These are phyloP conservation scores for Hebeloma cylindrosporum DNA, from an alignment of 768 basidiomycete genomes.

Conservation along the genomic window DNA sequence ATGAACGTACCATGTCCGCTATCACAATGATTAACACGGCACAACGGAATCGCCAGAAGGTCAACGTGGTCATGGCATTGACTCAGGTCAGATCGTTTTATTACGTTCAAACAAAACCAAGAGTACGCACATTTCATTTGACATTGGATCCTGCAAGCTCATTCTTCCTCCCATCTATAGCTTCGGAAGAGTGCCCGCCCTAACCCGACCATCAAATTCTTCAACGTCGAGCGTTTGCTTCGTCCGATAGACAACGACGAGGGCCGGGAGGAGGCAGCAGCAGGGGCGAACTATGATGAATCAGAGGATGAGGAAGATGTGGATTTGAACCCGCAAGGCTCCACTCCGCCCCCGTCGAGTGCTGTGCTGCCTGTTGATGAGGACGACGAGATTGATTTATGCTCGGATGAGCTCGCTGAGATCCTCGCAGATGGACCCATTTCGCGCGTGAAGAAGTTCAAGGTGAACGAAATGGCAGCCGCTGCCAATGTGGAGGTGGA, in stretches of 20 bases:
- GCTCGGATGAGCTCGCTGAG: slow-evolving; percentile 13
- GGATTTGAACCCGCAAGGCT: background rate
- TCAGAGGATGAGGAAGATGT: slow-evolving; percentile 17
- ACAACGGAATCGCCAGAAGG: slow-evolving; percentile 26
- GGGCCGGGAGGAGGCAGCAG: background rate
- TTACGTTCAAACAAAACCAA: slow-evolving; percentile 6
- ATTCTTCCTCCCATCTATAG: slow-evolving; percentile 4
- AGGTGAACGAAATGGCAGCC: background rate
- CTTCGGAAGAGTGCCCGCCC: slow-evolving; percentile 18
- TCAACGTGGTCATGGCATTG: slow-evolving; percentile 25
- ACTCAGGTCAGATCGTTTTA: slow-evolving; percentile 23
- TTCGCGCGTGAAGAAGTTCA: background rate
- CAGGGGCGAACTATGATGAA: slow-evolving; percentile 18
- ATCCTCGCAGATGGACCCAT: slow-evolving; percentile 16
- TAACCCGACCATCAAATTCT: slow-evolving; percentile 23
- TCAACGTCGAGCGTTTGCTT: slow-evolving; percentile 21
- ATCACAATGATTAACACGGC: slow-evolving; percentile 34
- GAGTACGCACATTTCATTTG: slow-evolving; percentile 9
- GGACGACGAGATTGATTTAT: slow-evolving; percentile 12
- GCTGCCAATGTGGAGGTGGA: background rate
- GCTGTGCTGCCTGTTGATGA: slow-evolving; percentile 7
- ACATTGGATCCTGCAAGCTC: background rate
- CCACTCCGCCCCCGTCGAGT: background rate
- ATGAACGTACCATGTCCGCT: slow-evolving; percentile 36
- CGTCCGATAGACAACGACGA: slow-evolving; percentile 21